Base-by-base conservation (phyloP, 169 alveolate species). In the Plasmodium yoelii region DNA sequence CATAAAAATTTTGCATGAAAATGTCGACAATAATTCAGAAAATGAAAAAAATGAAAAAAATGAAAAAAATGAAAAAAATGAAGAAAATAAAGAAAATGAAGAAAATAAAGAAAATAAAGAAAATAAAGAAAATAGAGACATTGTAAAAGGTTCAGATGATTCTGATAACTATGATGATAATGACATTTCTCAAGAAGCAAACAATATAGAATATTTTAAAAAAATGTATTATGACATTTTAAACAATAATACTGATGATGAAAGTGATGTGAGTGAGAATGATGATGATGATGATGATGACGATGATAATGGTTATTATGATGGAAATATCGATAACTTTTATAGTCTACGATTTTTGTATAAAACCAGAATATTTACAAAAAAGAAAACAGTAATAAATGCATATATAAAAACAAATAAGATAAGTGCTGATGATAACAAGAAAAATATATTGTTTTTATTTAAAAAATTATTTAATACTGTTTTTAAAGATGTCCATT, bases 361-460 rank as follows among this genome's bases (percentile, higher is more conserved):
- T 34, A 82, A 82, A 70, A 82, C 90, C 49, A 28, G 53, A 53
- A 67, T 46, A 9, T 82, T 82, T 67, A 34, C 73, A 8, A 53
- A 46, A 46, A 77, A 18, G 12, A 67, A 67, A 70, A 65, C 39
- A 51, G 15, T 22, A 55, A 70, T 82, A 53, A 82, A 59, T 53
- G 77, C 90, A 1, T 82, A 65, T 55, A 51, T 82, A 70, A 82
- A 82, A 82, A 82, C 90, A 47, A 18, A 47, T 34, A 65, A 42
- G 22, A 34, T 65, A 49, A 82, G 19, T 70, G 72, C 56, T 39
- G 42, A n/a, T 6, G 53, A 51, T 49, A 82, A 82, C 34, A 67
- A 67, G 47, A 53, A 56, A 49, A 67, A 55, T 42, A 67, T 67
- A 47, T 82, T 82, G 26, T 67, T 55, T 39, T 55, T 82, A 46